Conservation (phyloP, 148 eudicot genomes). For the Selenicereus undatus region DNA sequence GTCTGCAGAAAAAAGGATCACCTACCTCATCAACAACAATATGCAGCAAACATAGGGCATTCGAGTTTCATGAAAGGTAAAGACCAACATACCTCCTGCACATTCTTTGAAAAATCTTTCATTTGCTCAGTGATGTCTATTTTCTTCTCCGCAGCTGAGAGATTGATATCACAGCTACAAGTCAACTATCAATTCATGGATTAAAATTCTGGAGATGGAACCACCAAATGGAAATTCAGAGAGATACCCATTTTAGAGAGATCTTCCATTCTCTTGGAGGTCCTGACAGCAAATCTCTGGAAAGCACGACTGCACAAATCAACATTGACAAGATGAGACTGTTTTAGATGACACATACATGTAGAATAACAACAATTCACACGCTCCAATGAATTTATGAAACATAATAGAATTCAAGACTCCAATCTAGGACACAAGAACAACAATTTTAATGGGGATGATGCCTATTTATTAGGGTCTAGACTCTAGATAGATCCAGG, state of each 20-base stretch:
- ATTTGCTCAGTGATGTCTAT: slow-evolving; percentile 51
- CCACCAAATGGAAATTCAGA: background rate
- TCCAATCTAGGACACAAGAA: background rate
- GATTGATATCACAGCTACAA: background rate
- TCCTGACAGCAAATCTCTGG: slow-evolving; percentile 82
- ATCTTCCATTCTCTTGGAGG: slow-evolving; percentile 55
- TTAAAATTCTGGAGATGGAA: background rate
- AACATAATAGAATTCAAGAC: background rate
- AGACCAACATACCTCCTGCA: slow-evolving; percentile 19
- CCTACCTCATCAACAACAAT: too few relatives aligned
- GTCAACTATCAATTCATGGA: background rate
- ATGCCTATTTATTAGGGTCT: background rate
- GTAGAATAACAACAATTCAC: background rate
- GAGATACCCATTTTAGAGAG: slow-evolving; percentile 46
- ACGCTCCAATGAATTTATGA: background rate
- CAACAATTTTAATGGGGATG: background rate
- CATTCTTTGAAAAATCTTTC: slow-evolving; percentile 51
- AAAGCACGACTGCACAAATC: slow-evolving; percentile 51
- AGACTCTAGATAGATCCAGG: background rate
- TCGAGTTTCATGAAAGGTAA: background rate
- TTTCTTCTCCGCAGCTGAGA: slow-evolving; percentile 54
- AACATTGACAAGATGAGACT: slow-evolving; percentile 1
- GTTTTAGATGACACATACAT: too few relatives aligned
- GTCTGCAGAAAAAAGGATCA: slow-evolving; percentile 13
- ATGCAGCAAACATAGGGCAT: background rate